Conservation (phyloP, 1,139 yeast genomes). For the Saccharomyces hybrid region DNA sequence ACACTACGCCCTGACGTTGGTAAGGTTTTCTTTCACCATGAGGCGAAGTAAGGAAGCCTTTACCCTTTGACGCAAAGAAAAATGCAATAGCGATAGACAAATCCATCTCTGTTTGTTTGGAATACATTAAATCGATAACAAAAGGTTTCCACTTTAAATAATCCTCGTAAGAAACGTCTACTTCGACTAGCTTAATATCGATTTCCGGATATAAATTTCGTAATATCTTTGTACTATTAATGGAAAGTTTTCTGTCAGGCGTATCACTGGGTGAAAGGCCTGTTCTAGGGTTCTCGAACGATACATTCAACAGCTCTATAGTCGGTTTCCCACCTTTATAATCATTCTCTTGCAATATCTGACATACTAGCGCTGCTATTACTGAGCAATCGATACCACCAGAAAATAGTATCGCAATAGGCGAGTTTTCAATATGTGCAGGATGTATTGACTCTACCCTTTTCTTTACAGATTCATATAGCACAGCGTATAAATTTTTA, state of each 20-base stretch:
- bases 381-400: slow-evolving; percentile 94
- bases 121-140: slow-evolving; percentile 65
- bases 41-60: slow-evolving; percentile 31
- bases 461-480: slow-evolving; percentile 39
- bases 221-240: slow-evolving; percentile 51
- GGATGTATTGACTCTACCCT: slow-evolving; percentile 60
- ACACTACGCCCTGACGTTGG: slow-evolving; percentile 53
- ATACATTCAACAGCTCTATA: slow-evolving; percentile 84
- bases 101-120: slow-evolving; percentile 90
- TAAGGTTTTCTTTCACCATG: slow-evolving; percentile 27
- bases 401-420: slow-evolving; percentile 67
- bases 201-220: slow-evolving; percentile 35
- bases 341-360: slow-evolving; percentile 12
- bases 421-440: slow-evolving; percentile 33
- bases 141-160: slow-evolving; percentile 46
- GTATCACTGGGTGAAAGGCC: slow-evolving; percentile 51
- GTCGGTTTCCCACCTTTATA: slow-evolving; percentile 18
- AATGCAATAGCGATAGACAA: slow-evolving; percentile 89
- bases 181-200: slow-evolving; percentile 49
- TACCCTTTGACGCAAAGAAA: slow-evolving; percentile 73
- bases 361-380: slow-evolving; percentile 43
- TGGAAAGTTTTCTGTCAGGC: slow-evolving; percentile 76
- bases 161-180: slow-evolving; percentile 63
- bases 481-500: slow-evolving; percentile 23
- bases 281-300: slow-evolving; percentile 86